These are phyloP conservation scores for Wickerhamiella azyma DNA, from an alignment of 805 yeast genomes.

Conservation along the genomic window DNA sequence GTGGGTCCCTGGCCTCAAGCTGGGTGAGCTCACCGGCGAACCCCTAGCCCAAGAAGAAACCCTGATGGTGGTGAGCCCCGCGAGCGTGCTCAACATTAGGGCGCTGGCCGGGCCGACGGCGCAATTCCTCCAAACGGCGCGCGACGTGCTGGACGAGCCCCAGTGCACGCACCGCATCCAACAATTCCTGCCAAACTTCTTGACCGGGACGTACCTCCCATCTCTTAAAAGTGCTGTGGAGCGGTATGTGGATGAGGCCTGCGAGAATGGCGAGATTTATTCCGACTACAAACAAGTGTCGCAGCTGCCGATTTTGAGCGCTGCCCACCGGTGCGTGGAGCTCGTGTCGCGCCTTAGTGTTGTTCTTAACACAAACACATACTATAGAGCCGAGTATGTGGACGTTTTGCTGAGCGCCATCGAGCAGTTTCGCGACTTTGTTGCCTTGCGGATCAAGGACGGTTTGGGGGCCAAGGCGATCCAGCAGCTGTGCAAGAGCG, in stretches of 20 bases:
- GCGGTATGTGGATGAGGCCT: slow-evolving; percentile 36
- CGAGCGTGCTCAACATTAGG: slow-evolving; percentile 68
- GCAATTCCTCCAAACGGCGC: slow-evolving; percentile 45
- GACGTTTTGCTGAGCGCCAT: slow-evolving; percentile 21
- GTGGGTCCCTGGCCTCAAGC: slow-evolving; percentile 54
- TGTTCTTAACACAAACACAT: slow-evolving; percentile 45
- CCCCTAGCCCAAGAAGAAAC: slow-evolving; percentile 18
- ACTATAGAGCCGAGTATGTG: slow-evolving; percentile 45
- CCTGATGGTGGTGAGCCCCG: slow-evolving; percentile 24
- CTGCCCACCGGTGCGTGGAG: slow-evolving; percentile 35
- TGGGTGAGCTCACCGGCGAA: slow-evolving; percentile 19
- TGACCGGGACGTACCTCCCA: slow-evolving; percentile 51
- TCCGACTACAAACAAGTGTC: slow-evolving; percentile 20
- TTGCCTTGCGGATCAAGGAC: slow-evolving; percentile 12
- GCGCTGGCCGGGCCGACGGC: slow-evolving; percentile 61
- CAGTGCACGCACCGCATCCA: slow-evolving; percentile 24
- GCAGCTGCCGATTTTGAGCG: slow-evolving; percentile 26
- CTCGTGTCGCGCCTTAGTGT: slow-evolving; percentile 37
- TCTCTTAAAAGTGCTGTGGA: slow-evolving; percentile 45
- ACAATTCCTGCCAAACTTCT: slow-evolving; percentile 46
- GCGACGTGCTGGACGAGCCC: slow-evolving; percentile 6
- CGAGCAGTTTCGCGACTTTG: slow-evolving; percentile 13
- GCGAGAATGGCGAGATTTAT: slow-evolving; percentile 29
- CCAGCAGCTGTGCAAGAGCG: not conserved
- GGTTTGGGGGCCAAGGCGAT: slow-evolving; percentile 7